Evolutionary conservation across 495 filamentous ascomycete species (phyloP).

Genomic region (Trichoderma asperelloides): DNA sequence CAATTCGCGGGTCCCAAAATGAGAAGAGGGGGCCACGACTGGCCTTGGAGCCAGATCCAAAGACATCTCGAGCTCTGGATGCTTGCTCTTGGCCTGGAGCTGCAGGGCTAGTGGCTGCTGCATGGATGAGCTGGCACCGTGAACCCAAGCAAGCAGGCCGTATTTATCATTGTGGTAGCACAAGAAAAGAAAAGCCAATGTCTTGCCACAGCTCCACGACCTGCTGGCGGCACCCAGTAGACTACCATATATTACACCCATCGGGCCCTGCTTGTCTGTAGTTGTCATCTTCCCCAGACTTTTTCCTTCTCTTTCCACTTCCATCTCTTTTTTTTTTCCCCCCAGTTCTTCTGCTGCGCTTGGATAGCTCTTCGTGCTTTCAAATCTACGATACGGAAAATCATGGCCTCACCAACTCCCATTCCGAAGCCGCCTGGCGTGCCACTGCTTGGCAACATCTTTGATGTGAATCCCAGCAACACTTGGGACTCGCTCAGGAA

Average conservation of each 20-base stretch:
- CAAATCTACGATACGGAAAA: too few relatives aligned
- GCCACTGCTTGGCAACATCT: slow-evolving; percentile 60
- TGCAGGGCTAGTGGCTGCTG: slow-evolving; percentile 1
- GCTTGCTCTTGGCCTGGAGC: neutral
- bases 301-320: neutral
- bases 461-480: slow-evolving; percentile 48
- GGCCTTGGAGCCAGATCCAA: neutral
- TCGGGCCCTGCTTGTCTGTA: neutral
- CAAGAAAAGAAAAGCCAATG: neutral
- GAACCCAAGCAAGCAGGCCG: neutral
- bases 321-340: neutral
- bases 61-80: neutral
- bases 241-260: neutral
- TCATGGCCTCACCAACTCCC: slow-evolving; percentile 19
- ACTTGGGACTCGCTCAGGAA: slow-evolving; percentile 54
- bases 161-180: neutral
- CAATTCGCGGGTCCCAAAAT: neutral
- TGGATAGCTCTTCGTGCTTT: neutral
- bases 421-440: slow-evolving; percentile 61
- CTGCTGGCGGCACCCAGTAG: neutral
- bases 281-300: neutral
- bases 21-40: neutral
- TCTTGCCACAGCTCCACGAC: neutral
- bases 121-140: slow-evolving; percentile 1
- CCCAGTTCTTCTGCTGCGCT: neutral